Percentiles rank a stretch among this genome's conserved stretches.
These are phyloP conservation scores for Avena insularis DNA, from an alignment of 176 grass and related monocot species.

Conservation along the genomic window DNA sequence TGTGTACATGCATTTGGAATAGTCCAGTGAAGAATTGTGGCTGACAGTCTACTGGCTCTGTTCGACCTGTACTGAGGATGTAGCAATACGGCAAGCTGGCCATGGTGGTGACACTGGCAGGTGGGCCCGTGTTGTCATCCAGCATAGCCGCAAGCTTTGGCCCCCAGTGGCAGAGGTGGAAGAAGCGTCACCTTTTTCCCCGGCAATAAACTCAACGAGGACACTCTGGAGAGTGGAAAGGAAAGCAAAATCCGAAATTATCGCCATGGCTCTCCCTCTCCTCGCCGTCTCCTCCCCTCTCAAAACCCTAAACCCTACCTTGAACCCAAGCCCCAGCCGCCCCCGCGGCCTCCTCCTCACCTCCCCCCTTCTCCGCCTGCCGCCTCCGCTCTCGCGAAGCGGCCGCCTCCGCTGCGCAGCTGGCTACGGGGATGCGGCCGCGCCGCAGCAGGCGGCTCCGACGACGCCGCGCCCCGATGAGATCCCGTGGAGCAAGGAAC, in stretches of 20 bases:
- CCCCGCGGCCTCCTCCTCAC: neutral
- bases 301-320: slow-evolving; percentile 59
- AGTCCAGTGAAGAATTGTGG: neutral
- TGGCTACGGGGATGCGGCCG: slow-evolving; percentile 33
- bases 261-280: slow-evolving; percentile 47
- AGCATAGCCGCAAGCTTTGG: neutral
- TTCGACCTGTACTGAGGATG: neutral
- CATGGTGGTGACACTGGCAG: neutral
- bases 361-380: neutral
- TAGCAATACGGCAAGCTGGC: too few species aligned
- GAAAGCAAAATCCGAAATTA: slow-evolving; percentile 5
- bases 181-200: neutral
- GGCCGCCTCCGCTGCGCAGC: slow-evolving; percentile 40
- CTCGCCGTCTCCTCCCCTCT: slow-evolving; percentile 27
- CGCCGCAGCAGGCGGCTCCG: slow-evolving; percentile 7
- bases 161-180: neutral
- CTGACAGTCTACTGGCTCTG: neutral
- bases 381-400: neutral
- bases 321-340: neutral
- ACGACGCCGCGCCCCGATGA: slow-evolving; percentile 58
- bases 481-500: slow-evolving; percentile 76
- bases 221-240: neutral
- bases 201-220: neutral
- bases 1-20: neutral
- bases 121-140: neutral